Conservation (phyloP, 140 eudicot genomes). For the Ambrosia hybrid region DNA sequence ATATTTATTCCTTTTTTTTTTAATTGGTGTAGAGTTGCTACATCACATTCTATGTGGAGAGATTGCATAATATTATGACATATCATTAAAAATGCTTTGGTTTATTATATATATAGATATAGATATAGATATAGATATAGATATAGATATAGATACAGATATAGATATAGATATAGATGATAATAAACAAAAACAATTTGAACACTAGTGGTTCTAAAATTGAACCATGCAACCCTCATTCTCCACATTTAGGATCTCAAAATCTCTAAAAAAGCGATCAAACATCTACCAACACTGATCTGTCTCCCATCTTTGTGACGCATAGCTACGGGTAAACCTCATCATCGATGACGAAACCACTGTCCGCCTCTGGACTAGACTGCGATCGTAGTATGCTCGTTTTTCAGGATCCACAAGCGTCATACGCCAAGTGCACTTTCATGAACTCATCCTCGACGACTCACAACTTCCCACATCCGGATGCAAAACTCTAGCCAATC, state of each 20-base stretch:
- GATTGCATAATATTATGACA: too few species aligned
- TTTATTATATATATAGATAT: too few species aligned
- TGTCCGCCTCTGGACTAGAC: conserved; percentile 24
- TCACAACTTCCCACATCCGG: conserved; percentile 55
- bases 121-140: too few species aligned
- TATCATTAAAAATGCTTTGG: too few species aligned
- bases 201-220: too few species aligned
- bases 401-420: conserved; percentile 62
- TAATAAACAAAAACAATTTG: too few species aligned
- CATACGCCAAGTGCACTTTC: conserved; percentile 55
- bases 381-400: conserved; percentile 58
- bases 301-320: conserved; percentile 61
- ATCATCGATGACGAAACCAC: conserved; percentile 28
- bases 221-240: too few species aligned
- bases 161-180: too few species aligned
- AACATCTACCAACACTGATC: conserved; percentile 77
- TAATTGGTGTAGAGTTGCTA: too few species aligned
- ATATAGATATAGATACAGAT: too few species aligned
- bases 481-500: conserved; percentile 58
- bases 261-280: conserved; percentile 12
- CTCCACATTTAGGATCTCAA: neutral
- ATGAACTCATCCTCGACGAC: conserved; percentile 52
- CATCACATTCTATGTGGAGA: too few species aligned
- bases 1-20: too few species aligned
- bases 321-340: neutral